These are phyloP conservation scores for Butyriboletus loyo DNA, from an alignment of 768 basidiomycete genomes.

Conservation along the genomic window DNA sequence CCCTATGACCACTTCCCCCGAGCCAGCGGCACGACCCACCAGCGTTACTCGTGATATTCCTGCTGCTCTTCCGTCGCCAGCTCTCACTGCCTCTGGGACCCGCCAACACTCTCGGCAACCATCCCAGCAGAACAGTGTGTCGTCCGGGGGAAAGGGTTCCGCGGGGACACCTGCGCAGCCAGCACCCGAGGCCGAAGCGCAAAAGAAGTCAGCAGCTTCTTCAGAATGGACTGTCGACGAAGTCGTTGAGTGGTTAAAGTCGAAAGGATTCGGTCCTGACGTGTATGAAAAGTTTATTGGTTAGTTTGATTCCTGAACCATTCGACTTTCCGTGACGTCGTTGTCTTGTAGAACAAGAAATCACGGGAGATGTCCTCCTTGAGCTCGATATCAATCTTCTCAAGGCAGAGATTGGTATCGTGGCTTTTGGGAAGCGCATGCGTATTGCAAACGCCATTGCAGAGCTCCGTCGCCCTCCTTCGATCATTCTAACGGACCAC, in stretches of 20 bases:
- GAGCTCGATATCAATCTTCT: slow-evolving; percentile 90
- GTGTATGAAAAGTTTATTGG: slow-evolving; percentile 86
- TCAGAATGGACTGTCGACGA: slow-evolving; percentile 85
- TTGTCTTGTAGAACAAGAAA: slow-evolving; percentile 81
- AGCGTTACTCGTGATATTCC: slow-evolving; percentile 27
- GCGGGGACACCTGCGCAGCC: slow-evolving; percentile 17
- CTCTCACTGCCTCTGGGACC: slow-evolving; percentile 22
- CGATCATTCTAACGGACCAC: slow-evolving; percentile 53
- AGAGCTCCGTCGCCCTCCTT: slow-evolving; percentile 76
- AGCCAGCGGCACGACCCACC: slow-evolving; percentile 16
- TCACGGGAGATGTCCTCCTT: slow-evolving; percentile 93
- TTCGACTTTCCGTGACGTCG: neutral
- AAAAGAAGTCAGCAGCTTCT: slow-evolving; percentile 44
- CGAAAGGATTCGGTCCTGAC: slow-evolving; percentile 79
- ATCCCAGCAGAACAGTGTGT: slow-evolving; percentile 45
- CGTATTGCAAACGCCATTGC: slow-evolving; percentile 90
- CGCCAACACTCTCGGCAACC: slow-evolving; percentile 26
- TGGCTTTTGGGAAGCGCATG: slow-evolving; percentile 91
- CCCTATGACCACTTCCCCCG: slow-evolving; percentile 23
- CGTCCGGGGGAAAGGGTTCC: slow-evolving; percentile 27
- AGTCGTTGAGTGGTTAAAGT: slow-evolving; percentile 84
- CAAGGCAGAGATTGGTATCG: slow-evolving; percentile 90
- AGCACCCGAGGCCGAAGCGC: slow-evolving; percentile 16
- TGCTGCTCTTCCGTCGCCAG: slow-evolving; percentile 30
- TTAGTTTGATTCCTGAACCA: slow-evolving; percentile 34